phyloP scores from a whole-genome alignment of 768 basidiomycete genomes.

The Suillus variegatus region DNA sequence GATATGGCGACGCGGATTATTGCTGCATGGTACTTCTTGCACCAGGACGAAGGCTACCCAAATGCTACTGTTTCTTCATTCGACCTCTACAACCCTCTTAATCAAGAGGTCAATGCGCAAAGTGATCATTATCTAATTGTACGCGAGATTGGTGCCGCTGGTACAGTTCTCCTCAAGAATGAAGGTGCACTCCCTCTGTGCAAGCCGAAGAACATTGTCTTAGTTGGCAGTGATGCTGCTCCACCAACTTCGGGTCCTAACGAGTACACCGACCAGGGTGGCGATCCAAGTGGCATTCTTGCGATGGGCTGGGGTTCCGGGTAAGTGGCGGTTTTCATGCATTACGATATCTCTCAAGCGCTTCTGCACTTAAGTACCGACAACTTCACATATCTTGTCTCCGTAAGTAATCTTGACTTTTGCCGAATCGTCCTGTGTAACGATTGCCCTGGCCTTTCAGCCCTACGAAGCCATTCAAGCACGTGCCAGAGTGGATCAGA shows the following conservation, averaged over 20 bases:
- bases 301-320: conserved; percentile 96
- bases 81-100: conserved; percentile 29
- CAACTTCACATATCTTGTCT: conserved; percentile 77
- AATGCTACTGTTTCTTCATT: conserved; percentile 27
- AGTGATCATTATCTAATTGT: conserved; percentile 53
- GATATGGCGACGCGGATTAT: conserved; percentile 75
- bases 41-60: conserved; percentile 34
- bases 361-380: conserved; percentile 46
- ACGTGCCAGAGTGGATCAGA: conserved; percentile 66
- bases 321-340: conserved; percentile 21
- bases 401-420: conserved; percentile 43
- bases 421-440: neutral
- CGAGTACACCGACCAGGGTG: conserved; percentile 61
- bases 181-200: conserved; percentile 57
- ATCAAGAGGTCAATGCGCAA: conserved; percentile 55
- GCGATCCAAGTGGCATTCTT: conserved; percentile 63
- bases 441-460: conserved; percentile 28
- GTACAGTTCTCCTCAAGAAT: conserved; percentile 73
- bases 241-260: conserved; percentile 71
- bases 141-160: conserved; percentile 64
- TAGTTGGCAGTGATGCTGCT: conserved; percentile 67
- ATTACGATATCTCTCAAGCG: conserved; percentile 33
- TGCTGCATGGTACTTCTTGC: conserved; percentile 55
- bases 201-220: conserved; percentile 56
- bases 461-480: conserved; percentile 82